These are phyloP conservation scores for Jackrogersella multiformis DNA, from an alignment of 495 filamentous ascomycete species.

Conservation along the genomic window DNA sequence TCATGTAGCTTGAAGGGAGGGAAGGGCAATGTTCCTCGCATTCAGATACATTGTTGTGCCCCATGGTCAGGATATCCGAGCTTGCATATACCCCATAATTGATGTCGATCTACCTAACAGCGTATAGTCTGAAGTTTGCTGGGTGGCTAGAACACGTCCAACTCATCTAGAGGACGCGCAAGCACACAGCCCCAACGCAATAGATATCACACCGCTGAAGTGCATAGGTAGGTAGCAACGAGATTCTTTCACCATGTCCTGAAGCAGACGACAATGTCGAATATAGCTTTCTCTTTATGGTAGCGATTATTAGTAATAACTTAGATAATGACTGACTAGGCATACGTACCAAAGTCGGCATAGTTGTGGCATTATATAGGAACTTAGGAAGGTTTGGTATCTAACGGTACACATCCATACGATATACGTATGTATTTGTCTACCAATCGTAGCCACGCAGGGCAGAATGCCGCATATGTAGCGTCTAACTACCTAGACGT, in stretches of 20 bases:
- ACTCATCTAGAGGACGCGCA: conserved; percentile 15
- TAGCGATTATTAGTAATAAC: not conserved
- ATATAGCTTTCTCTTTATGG: not conserved
- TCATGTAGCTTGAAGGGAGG: too few relatives aligned
- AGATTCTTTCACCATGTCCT: not conserved
- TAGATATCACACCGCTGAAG: not conserved
- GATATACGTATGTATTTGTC: too few relatives aligned
- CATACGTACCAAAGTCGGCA: not conserved
- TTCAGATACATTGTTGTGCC: not conserved
- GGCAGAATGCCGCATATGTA: too few relatives aligned
- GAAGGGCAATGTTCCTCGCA: not conserved
- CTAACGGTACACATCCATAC: too few relatives aligned
- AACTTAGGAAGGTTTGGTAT: too few relatives aligned
- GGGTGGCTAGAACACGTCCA: not conserved
- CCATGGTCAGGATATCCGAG: not conserved
- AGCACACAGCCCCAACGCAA: conserved; percentile 11
- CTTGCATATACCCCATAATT: not conserved
- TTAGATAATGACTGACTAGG: not conserved
- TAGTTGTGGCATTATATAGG: not conserved
- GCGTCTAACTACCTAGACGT: too few relatives aligned
- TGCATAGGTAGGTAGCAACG: not conserved
- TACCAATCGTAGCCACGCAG: too few relatives aligned
- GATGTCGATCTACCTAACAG: not conserved
- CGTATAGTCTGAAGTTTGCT: not conserved
- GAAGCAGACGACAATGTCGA: not conserved